Evolutionary conservation across 2,329 filamentous ascomycete species (phyloP), one percentile per base, ranked within the genome.

Genomic region (Penicillium sp.): DNA sequence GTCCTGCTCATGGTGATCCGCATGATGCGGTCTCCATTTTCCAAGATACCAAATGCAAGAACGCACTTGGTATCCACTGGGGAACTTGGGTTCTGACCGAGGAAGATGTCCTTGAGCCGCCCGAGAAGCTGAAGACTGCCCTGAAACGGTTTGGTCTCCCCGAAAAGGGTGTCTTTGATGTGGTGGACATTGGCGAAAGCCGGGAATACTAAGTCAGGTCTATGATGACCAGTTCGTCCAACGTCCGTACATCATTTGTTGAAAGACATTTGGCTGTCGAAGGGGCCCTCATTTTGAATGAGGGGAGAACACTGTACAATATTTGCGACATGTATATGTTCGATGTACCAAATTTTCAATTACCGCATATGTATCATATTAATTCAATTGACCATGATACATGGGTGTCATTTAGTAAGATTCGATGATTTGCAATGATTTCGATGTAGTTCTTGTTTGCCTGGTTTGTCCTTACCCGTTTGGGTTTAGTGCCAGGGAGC

Each of bases 21-120:
- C 87, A 85, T 62, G 93, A 97, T 70, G 84, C 88, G 0, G 92
- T 96, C 35, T 90, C 94, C 66, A 96, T 97, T 64, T 96, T 96
- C 73, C 73, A 80, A 6, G 92, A 97, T 65, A 95, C 90, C 1
- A 82, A 82, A 63, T 97, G 92, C 77, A 80, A 83, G 65, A 79
- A 77, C 18, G 92, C 92, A 22, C 81, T 97, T 77, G 92, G 85
- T 1, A 96, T 97, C 64, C 93, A 97, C 70, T 97, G 92, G 92
- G 92, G 92, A 2, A 79, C 89, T 0, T 97, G 92, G 91, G 87
- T 90, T 0, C 74, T 96, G 63, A 96, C 92, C 0, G 81, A 85
- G 57, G 93, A 97, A 73, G 89, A 92, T 56, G 88, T 96, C 1
- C 72, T 92, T 54, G 92, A 96, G 75, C 93, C 93, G 44, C 91